phyloP scores from a whole-genome alignment of 352 stramenopile genomes.

The Phytophthora macrochlamydospora region DNA sequence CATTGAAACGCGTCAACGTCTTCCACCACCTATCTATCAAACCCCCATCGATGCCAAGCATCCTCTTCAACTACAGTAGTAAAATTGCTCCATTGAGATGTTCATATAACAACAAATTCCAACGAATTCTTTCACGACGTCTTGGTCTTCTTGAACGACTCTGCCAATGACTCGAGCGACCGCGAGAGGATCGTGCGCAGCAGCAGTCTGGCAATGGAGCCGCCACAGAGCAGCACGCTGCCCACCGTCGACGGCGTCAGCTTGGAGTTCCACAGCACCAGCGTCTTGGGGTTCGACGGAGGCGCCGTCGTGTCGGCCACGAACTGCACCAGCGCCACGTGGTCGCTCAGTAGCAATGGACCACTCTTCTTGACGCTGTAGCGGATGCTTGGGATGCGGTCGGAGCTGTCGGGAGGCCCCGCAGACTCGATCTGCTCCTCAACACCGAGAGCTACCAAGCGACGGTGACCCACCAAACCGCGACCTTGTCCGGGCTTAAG shows the following conservation, averaged over 20 bases:
- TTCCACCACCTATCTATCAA: constrained; percentile 22
- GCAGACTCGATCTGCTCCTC: constrained; percentile 61
- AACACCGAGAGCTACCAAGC: constrained; percentile 45
- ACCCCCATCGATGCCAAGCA: constrained; percentile 1
- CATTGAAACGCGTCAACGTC: constrained; percentile 35
- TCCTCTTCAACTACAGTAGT: background rate
- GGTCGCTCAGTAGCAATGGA: constrained; percentile 47
- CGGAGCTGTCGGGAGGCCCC: constrained; percentile 41
- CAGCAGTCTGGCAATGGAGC: constrained; percentile 45
- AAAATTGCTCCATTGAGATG: constrained; percentile 22
- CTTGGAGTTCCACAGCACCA: constrained; percentile 71
- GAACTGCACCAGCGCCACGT: constrained; percentile 66
- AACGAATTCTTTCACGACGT: constrained; percentile 18
- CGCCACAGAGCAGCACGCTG: constrained; percentile 61
- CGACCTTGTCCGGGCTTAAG: constrained; percentile 40
- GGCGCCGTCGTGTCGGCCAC: constrained; percentile 40
- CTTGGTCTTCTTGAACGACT: constrained; percentile 22
- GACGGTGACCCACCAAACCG: constrained; percentile 49
- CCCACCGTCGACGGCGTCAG: constrained; percentile 50
- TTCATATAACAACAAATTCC: constrained; percentile 11
- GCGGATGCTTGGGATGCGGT: constrained; percentile 48
- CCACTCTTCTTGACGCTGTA: constrained; percentile 60
- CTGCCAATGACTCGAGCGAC: constrained; percentile 29
- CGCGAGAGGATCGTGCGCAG: constrained; percentile 35
- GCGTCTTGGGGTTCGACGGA: constrained; percentile 41